Conservation (phyloP, 2,329 filamentous ascomycete species). For the Teratosphaeria nubilosa region DNA sequence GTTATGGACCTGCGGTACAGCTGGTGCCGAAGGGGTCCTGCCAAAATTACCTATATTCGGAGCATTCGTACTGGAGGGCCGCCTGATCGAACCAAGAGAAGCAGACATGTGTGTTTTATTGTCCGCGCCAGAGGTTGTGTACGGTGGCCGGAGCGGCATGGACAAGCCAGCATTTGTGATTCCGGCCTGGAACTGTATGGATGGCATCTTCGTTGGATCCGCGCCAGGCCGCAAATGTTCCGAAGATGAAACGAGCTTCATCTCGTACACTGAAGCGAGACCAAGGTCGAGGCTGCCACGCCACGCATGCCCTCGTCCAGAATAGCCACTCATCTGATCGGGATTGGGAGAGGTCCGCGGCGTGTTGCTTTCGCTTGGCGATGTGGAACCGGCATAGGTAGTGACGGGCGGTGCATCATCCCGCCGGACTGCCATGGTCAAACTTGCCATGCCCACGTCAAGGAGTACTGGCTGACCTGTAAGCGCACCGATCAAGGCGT, state of each 20-base stretch:
- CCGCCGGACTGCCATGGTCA: conserved; percentile 75
- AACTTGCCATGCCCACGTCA: conserved; percentile 79
- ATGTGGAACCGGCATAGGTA: conserved; percentile 7
- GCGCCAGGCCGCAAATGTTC: conserved; percentile 56
- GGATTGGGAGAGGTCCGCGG: not conserved
- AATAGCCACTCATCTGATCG: not conserved
- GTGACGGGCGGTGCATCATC: conserved; percentile 21
- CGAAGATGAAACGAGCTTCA: conserved; percentile 62
- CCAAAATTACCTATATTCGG: not conserved
- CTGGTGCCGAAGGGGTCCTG: not conserved
- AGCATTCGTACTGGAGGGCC: not conserved
- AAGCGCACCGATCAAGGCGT: conserved; percentile 84
- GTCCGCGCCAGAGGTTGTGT: not conserved
- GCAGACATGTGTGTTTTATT: not conserved
- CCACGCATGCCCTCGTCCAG: conserved; percentile 1
- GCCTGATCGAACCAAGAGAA: conserved; percentile 2
- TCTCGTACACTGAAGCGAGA: conserved; percentile 55
- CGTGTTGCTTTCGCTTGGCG: not conserved
- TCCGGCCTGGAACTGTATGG: conserved; percentile 5
- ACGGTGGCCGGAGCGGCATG: not conserved
- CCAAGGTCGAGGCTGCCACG: conserved; percentile 30
- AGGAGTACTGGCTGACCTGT: conserved; percentile 85
- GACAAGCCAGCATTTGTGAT: not conserved
- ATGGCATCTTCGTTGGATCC: conserved; percentile 28
- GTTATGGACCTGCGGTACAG: not conserved